Conservation (phyloP, 495 filamentous ascomycete genomes). For the Baudoinia panamericana region DNA sequence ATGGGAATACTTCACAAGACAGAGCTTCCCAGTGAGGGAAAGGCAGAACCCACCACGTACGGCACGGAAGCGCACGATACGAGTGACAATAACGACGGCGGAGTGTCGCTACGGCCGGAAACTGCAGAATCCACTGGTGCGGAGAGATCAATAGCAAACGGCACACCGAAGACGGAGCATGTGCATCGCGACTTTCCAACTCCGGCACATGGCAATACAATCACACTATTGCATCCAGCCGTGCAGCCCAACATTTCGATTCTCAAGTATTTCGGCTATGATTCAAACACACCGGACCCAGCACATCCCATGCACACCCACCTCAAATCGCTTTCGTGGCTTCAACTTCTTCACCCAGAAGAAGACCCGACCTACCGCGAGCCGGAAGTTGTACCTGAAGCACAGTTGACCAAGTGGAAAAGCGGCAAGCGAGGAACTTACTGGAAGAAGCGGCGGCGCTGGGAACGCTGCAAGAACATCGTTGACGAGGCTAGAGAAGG, state of each 20-base stretch:
- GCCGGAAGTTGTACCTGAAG: constrained; percentile 39
- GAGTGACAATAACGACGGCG: too few species aligned
- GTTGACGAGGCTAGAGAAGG: constrained; percentile 63
- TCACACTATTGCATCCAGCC: constrained; percentile 79
- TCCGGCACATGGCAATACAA: constrained; percentile 57
- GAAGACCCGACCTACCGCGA: constrained; percentile 58
- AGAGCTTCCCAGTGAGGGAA: too few species aligned
- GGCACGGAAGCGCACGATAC: too few species aligned
- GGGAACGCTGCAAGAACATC: constrained; percentile 49
- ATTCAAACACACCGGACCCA: constrained; percentile 50
- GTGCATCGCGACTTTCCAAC: constrained; percentile 28
- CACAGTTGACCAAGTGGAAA: constrained; percentile 52
- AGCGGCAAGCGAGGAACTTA: constrained; percentile 64
- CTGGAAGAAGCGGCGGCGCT: constrained; percentile 76
- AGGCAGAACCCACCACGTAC: too few species aligned
- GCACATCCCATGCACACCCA: constrained; percentile 69
- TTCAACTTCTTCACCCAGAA: constrained; percentile 68
- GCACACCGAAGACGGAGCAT: constrained; percentile 8
- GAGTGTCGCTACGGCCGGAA: not conserved
- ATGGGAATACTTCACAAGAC: constrained; percentile 73
- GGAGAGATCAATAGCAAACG: too few species aligned
- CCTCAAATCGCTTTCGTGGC: constrained; percentile 74
- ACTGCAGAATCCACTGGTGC: not conserved
- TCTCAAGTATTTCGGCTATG: constrained; percentile 77
- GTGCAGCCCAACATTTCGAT: constrained; percentile 78